A percentile compares a stretch with the other conserved stretches of the same genome.
Evolutionary conservation across 352 stramenopile species (phyloP).

Genomic region (Globisporangium viniferum): DNA sequence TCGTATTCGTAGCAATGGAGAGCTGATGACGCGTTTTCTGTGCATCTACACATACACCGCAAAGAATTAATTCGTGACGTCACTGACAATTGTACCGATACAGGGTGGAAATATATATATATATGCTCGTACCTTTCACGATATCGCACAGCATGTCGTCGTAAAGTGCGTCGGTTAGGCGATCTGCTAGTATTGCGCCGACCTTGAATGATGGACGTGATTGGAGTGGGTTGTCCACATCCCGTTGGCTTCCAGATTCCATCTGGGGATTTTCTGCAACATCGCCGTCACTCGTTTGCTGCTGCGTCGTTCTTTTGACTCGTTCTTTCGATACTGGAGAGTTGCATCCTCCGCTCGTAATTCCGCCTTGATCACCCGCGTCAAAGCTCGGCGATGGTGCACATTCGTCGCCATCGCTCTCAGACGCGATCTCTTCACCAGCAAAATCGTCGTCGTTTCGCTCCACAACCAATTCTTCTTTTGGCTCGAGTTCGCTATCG

Average conservation of each 20-base stretch:
- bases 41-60: background rate
- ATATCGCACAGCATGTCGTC: slow-evolving; percentile 20
- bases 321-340: background rate
- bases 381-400: background rate
- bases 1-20: background rate
- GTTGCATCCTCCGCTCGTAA: background rate
- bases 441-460: background rate
- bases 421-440: background rate
- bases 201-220: background rate
- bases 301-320: background rate
- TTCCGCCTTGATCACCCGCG: background rate
- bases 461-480: background rate
- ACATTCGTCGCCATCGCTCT: background rate
- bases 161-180: slow-evolving; percentile 24
- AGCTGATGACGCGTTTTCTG: background rate
- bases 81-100: background rate
- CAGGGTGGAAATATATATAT: background rate
- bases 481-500: background rate
- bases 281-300: background rate
- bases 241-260: too few relatives aligned
- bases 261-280: background rate
- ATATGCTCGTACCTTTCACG: slow-evolving; percentile 16
- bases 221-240: background rate
- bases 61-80: background rate
- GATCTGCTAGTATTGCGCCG: slow-evolving; percentile 3